Evolutionary conservation across 129 eudicot genomes (phyloP), one percentile per base, ranked within the genome.

Genomic region (Deinandra increscens): DNA sequence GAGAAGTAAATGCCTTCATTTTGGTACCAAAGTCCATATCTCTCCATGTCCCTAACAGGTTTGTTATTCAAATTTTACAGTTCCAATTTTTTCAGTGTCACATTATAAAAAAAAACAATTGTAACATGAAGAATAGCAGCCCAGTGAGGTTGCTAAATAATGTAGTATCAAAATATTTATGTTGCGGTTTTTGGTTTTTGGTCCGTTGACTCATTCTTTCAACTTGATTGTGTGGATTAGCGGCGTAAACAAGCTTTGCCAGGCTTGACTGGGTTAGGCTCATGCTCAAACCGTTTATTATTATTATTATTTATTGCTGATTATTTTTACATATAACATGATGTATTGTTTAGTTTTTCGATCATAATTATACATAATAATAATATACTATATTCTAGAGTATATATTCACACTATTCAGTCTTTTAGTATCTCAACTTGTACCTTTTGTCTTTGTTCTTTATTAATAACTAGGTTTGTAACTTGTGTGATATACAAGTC

Each of bases 121-220:
- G 74, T 77, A 51, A 69, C 60, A 66, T 69, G 68, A 70, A 60
- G 23, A 5, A 11, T 29, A 29, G 41, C 11, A 14, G n/a, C 14
- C 12, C 38, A 12, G 1, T 29, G 1, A 58, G 39, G 17, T 26
- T 58, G 64, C 64, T 14, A 29, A 58, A 29, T 13, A 58, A 56
- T 26, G 39, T 13, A 29, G 18, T 12, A 7, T n/a, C 14, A 56
- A 55, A 10, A 10, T 59, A 10, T 66, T 31, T 37, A 12, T 3
- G 34, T 42, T 68, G 63, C 34, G 48, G 36, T 49, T 68, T 66
- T 68, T 68, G 48, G 36, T 49, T 68, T 66, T 68, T 68, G 26
- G 44, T 68, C n/a, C 8, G 14, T 23, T 33, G 26, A 26, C 12
- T 31, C 19, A 5, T 29, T 33, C 18, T 50, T 50, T 59, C 41